Conservation (phyloP, 2,329 filamentous ascomycete species). For the Sodiomyces alkalinus region DNA sequence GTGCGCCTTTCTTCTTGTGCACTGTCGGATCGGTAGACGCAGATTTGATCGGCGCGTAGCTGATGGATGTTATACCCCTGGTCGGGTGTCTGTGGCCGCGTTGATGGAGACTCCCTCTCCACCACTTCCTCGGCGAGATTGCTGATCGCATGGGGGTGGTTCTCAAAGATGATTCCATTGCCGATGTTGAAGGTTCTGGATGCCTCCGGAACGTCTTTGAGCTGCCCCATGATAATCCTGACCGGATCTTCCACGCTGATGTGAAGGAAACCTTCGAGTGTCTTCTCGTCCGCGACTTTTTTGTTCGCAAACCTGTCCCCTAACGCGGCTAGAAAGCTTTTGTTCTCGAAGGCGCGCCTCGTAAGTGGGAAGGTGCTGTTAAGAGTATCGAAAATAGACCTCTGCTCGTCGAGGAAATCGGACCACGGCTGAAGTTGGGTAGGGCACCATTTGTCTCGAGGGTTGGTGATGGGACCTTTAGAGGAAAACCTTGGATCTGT, state of each 20-base stretch:
- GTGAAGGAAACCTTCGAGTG: constrained; percentile 14
- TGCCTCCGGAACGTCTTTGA: constrained; percentile 11
- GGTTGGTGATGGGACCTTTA: constrained; percentile 14
- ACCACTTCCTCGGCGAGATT: constrained; percentile 14
- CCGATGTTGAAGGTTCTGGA: constrained; percentile 11
- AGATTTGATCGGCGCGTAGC: constrained; percentile 19
- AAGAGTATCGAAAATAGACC: constrained; percentile 10
- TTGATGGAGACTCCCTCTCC: constrained; percentile 9
- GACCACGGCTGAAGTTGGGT: constrained; percentile 13
- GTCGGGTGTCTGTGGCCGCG: constrained; percentile 2
- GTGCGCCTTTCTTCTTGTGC: too few relatives aligned
- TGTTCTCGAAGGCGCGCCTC: constrained; percentile 12
- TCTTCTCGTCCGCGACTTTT: constrained; percentile 13
- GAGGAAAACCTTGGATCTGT: constrained; percentile 11
- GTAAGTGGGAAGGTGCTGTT: constrained; percentile 9
- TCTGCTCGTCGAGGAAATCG: constrained; percentile 14
- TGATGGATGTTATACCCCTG: constrained; percentile 5
- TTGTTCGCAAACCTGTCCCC: constrained; percentile 9
- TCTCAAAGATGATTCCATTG: constrained; percentile 17
- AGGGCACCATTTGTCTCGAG: constrained; percentile 14
- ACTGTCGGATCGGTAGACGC: constrained; percentile 10
- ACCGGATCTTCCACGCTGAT: constrained; percentile 16
- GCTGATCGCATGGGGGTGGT: constrained; percentile 13
- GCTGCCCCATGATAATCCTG: constrained; percentile 13
- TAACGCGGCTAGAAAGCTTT: constrained; percentile 10